phyloP scores from a whole-genome alignment of 768 basidiomycete species.

The Calocybe indica region DNA sequence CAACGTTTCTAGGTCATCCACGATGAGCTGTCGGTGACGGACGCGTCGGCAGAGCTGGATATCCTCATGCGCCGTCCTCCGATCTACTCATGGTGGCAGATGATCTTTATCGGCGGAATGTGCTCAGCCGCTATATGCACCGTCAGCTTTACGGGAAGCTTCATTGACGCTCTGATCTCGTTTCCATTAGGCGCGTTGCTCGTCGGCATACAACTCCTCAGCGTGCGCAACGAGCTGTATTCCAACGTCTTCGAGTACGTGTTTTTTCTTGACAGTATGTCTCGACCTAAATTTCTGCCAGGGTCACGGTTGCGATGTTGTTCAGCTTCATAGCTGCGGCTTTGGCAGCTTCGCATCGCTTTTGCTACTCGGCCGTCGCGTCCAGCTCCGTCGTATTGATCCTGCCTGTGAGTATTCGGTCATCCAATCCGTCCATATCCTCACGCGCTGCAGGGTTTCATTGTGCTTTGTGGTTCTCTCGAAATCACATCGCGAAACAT shows the following conservation, averaged over 20 bases:
- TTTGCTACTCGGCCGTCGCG: constrained; percentile 80
- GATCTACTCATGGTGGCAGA: constrained; percentile 54
- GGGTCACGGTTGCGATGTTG: constrained; percentile 74
- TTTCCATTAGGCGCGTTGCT: constrained; percentile 76
- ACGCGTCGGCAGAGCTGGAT: constrained; percentile 67
- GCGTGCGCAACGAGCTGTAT: constrained; percentile 72
- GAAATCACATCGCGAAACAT: constrained; percentile 80
- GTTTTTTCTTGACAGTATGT: background rate
- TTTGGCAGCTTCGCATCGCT: constrained; percentile 55
- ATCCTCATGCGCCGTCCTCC: constrained; percentile 63
- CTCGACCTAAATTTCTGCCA: constrained; percentile 17
- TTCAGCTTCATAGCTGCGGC: constrained; percentile 78
- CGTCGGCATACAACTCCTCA: constrained; percentile 65
- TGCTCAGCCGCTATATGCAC: constrained; percentile 73
- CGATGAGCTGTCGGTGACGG: constrained; percentile 69
- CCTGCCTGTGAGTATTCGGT: constrained; percentile 47
- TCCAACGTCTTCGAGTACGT: constrained; percentile 72
- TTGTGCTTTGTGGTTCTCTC: constrained; percentile 66
- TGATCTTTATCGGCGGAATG: constrained; percentile 68
- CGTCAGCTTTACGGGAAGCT: constrained; percentile 66
- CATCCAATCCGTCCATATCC: background rate
- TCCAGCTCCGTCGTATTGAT: constrained; percentile 77
- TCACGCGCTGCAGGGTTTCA: constrained; percentile 42
- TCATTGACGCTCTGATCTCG: constrained; percentile 67
- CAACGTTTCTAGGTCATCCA: constrained; percentile 60